Percentiles rank a stretch among this genome's conserved stretches.
Evolutionary conservation across 192 early-diverging fungal species (phyloP).

Genomic region (Physocladia obscura): DNA sequence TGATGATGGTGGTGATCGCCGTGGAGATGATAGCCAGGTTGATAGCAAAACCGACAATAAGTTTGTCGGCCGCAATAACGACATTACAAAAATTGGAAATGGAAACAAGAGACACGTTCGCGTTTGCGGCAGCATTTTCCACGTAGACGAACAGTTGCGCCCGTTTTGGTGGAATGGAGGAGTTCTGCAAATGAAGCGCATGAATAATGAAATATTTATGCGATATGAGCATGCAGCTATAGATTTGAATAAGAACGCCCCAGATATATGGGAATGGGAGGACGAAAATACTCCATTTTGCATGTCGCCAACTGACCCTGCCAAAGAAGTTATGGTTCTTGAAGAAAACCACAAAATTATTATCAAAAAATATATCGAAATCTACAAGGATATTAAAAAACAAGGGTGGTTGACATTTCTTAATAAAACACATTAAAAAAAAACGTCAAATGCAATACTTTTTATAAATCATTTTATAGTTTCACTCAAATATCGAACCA

Average conservation of each 20-base stretch:
- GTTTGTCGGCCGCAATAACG: neutral
- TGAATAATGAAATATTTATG: neutral
- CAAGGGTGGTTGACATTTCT: no score
- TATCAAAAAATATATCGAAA: no score
- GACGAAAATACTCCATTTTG: constrained; percentile 40
- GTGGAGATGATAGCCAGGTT: constrained; percentile 27
- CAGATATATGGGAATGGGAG: constrained; percentile 11
- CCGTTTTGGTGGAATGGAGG: constrained; percentile 47
- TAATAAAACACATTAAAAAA: no score
- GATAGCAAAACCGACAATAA: neutral
- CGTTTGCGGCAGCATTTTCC: constrained; percentile 35
- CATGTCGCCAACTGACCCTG: constrained; percentile 8
- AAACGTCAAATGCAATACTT: no score
- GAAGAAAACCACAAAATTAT: no score
- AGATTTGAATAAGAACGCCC: neutral
- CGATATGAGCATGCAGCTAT: constrained; percentile 9
- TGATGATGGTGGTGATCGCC: constrained; percentile 6
- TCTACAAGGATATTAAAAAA: no score
- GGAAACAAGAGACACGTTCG: neutral
- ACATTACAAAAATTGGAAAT: neutral
- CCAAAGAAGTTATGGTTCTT: neutral
- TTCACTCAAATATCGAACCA: no score
- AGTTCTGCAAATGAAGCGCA: constrained; percentile 34
- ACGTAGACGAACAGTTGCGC: constrained; percentile 26
- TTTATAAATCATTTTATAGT: no score